phyloP scores from a whole-genome alignment of 495 filamentous ascomycete species.

The Paragyromitra xinjiangensis region DNA sequence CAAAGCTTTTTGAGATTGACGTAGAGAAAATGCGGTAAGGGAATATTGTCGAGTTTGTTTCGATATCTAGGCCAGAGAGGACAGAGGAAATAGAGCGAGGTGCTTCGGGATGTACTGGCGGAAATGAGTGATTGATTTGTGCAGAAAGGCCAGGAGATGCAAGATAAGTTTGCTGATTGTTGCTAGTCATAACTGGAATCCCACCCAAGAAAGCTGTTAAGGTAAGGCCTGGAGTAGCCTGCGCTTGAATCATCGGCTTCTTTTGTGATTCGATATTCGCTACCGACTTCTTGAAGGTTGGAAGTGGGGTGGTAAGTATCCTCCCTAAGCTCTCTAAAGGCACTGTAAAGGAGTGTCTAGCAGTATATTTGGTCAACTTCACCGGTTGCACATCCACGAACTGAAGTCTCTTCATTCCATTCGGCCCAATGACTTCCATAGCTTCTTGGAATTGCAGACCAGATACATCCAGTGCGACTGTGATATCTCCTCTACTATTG shows the following conservation, averaged over 20 bases:
- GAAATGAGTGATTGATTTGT: conserved; percentile 46
- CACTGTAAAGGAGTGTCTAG: conserved; percentile 48
- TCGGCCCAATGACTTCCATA: neutral
- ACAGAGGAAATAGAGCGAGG: conserved; percentile 42
- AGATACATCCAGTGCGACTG: conserved; percentile 61
- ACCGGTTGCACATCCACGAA: conserved; percentile 9
- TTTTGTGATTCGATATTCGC: conserved; percentile 1
- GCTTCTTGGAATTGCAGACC: conserved; percentile 43
- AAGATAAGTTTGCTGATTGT: conserved; percentile 6
- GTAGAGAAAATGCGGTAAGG: conserved; percentile 37
- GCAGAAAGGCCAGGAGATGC: conserved; percentile 37
- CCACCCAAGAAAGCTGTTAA: conserved; percentile 43
- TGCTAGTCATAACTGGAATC: conserved; percentile 21
- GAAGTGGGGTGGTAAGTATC: conserved; percentile 42
- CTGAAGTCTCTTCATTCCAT: neutral
- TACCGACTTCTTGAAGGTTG: neutral
- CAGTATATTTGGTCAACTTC: conserved; percentile 40
- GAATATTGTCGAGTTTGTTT: conserved; percentile 38
- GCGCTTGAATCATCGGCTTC: neutral
- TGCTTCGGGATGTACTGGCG: conserved; percentile 38
- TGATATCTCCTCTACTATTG: conserved; percentile 60
- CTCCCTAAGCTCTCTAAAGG: conserved; percentile 42
- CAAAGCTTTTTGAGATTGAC: conserved; percentile 37
- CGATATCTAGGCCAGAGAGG: conserved; percentile 43
- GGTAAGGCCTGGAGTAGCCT: conserved; percentile 23